Conservation (phyloP, 2,329 filamentous ascomycete genomes). For the Apiospora hydei region DNA sequence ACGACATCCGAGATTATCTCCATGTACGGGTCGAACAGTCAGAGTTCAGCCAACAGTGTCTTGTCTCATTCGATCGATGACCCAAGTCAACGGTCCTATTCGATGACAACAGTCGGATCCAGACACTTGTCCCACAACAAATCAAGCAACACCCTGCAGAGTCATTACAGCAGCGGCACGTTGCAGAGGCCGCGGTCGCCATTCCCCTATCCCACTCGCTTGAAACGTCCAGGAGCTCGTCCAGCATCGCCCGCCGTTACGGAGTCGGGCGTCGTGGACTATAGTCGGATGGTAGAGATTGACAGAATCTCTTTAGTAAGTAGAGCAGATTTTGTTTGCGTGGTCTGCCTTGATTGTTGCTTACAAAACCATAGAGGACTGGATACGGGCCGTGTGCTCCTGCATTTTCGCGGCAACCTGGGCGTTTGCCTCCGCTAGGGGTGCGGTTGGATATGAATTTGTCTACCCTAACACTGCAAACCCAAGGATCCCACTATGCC, state of each 20-base stretch:
- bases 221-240: conserved; percentile 61
- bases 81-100: conserved; percentile 57
- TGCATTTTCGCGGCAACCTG: conserved; percentile 32
- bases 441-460: conserved; percentile 49
- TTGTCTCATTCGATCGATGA: conserved; percentile 53
- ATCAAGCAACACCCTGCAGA: conserved; percentile 57
- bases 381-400: conserved; percentile 49
- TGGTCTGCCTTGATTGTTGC: conserved; percentile 11
- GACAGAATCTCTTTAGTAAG: conserved; percentile 56
- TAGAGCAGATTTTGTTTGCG: conserved; percentile 6
- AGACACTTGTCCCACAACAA: conserved; percentile 54
- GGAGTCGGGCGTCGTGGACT: conserved; percentile 56
- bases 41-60: conserved; percentile 51
- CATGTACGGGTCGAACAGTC: conserved; percentile 60
- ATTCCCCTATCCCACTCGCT: conserved; percentile 64
- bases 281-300: conserved; percentile 58
- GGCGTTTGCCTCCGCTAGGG: conserved; percentile 48
- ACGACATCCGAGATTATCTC: conserved; percentile 63
- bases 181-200: conserved; percentile 64
- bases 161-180: conserved; percentile 49
- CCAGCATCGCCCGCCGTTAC: conserved; percentile 58
- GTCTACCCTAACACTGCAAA: conserved; percentile 49
- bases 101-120: conserved; percentile 60
- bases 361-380: conserved; percentile 48
- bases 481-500: conserved; percentile 31